Base-by-base conservation (phyloP, 2,329 filamentous ascomycete species). In the Dothistroma septosporum region DNA sequence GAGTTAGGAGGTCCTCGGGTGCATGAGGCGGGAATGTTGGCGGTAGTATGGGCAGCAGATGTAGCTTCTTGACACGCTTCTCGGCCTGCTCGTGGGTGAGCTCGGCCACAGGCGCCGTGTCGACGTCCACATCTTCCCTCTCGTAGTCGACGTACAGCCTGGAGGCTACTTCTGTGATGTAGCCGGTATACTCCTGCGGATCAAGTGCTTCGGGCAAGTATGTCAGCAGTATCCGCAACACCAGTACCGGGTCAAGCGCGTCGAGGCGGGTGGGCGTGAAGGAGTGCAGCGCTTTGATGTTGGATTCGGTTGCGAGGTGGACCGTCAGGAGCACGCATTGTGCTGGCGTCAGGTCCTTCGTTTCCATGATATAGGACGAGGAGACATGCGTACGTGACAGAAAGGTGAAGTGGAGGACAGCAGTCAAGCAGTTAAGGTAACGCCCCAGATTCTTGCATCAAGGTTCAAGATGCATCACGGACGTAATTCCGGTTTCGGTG, bases 321-420 rank as follows among this genome's bases (percentile, higher is more conserved):
- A 87, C 86, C 49, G 90, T 88, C 54, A 93, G 82, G 60, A 94
- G 83, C 60, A 91, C 78, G 66, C 87, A 84, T 73, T 91, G 89
- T 59, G 87, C 81, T 54, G 85, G 79, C 11, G 87, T 86, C 59
- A 90, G 78, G 58, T 74, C 60, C 52, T 70, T 66, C 16, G 77
- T 31, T 32, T 65, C 61, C 66, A 68, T 68, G 32, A 22, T 55
- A 8, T 22, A 28, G 21, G 44, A 24, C n/a, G 28, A 21, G 16
- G 46, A 16, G 22, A 19, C 19, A 37, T 32, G 24, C 35, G 53
- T 14, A 48, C n/a, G 22, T 19, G 11, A 14, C 10, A 16, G 33
- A 37, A 35, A 37, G 33, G 33, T 37, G 33, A 37, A 37, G 33
- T 37, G 3, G 10, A 48, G 44, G 10, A 50, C 8, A n/a, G 12